phyloP scores from a whole-genome alignment of 345 rosid genomes.

The Syzygium aqueum region DNA sequence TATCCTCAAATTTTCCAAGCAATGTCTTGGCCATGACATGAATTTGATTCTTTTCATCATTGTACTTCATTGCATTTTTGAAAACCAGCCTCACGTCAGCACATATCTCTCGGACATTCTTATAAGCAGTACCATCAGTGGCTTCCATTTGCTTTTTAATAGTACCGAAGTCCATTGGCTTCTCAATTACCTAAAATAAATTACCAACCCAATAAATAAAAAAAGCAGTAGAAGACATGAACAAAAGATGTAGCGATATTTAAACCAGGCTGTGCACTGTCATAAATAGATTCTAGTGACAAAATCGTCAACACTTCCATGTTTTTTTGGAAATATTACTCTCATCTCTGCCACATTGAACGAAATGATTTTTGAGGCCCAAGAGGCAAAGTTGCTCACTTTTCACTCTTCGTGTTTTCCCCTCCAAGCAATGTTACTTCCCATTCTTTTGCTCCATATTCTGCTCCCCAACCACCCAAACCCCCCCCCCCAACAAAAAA shows the following conservation, averaged over 20 bases:
- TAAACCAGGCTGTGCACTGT: not conserved
- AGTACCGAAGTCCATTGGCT: conserved; percentile 89
- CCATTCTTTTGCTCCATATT: not conserved
- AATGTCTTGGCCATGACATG: conserved; percentile 76
- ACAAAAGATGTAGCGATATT: not conserved
- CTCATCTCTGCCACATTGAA: not conserved
- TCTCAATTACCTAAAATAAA: conserved; percentile 43
- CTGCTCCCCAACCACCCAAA: no score
- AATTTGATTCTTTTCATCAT: conserved; percentile 59
- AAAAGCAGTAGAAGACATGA: not conserved
- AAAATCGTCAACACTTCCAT: not conserved
- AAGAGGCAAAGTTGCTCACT: not conserved
- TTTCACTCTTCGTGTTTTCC: not conserved
- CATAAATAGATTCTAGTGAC: not conserved
- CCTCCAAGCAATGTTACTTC: not conserved
- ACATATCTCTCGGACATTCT: conserved; percentile 66
- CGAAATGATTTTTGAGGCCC: not conserved
- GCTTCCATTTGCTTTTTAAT: conserved; percentile 79
- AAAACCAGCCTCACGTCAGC: conserved; percentile 79
- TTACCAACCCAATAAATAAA: not conserved
- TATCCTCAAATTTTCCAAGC: conserved; percentile 73
- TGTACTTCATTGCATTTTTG: conserved; percentile 89
- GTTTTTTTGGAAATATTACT: not conserved
- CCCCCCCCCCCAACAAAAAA: not conserved
- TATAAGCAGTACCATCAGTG: conserved; percentile 67